A percentile compares a stretch with the other conserved stretches of the same genome.
phyloP scores from a whole-genome alignment of 108 stramenopile genomes.

The Aurantiochytrium sp. region DNA sequence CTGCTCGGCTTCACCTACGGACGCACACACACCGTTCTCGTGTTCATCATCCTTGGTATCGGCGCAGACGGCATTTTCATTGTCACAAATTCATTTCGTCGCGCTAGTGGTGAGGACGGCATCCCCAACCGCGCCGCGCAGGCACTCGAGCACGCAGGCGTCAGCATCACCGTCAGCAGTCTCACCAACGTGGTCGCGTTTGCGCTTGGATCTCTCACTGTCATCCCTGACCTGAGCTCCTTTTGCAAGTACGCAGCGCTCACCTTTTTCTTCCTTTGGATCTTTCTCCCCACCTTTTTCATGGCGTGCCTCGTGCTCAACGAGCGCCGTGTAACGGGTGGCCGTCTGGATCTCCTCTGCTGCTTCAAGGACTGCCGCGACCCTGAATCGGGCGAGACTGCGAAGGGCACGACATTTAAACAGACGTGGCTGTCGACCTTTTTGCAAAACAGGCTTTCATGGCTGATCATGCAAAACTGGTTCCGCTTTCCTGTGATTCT shows the following conservation, averaged over 20 bases:
- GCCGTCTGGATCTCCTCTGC: slow-evolving; percentile 6
- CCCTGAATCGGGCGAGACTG: neutral
- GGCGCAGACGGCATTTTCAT: slow-evolving; percentile 19
- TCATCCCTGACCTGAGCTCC: slow-evolving; percentile 6
- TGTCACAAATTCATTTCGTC: neutral
- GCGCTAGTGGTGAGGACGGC: neutral
- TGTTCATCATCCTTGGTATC: slow-evolving; percentile 19
- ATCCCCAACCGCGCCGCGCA: neutral
- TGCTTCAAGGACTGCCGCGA: neutral
- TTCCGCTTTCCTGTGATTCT: neutral
- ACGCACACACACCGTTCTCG: neutral
- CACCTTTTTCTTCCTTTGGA: neutral
- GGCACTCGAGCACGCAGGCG: slow-evolving; percentile 16
- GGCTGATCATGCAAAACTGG: neutral
- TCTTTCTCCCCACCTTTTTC: slow-evolving; percentile 17
- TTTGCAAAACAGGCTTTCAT: neutral
- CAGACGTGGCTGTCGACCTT: neutral
- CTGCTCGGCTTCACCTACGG: neutral
- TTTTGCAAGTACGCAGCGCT: slow-evolving; percentile 24
- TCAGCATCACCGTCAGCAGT: slow-evolving; percentile 9
- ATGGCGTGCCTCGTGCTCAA: slow-evolving; percentile 1
- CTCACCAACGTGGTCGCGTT: slow-evolving; percentile 26
- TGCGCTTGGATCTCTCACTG: slow-evolving; percentile 4
- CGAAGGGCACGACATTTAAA: neutral
- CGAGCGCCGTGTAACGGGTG: neutral